Conservation (phyloP, 2,329 filamentous ascomycete genomes). For the Penicillium paneum region DNA sequence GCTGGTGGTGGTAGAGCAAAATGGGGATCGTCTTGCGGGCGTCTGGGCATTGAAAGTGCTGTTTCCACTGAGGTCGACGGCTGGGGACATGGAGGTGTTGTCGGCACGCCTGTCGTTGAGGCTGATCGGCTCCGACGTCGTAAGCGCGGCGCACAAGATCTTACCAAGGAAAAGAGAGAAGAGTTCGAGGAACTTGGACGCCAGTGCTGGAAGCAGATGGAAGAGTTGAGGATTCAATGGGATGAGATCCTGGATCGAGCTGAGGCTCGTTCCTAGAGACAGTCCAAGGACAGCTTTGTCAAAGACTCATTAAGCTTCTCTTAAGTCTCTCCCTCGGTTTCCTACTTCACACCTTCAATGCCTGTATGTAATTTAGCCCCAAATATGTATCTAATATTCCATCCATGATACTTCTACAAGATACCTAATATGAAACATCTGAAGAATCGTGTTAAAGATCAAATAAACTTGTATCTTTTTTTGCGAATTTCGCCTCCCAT, state of each 20-base stretch:
- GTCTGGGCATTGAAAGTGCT: conserved; percentile 57
- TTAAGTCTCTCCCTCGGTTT: neutral
- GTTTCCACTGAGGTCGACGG: conserved; percentile 80
- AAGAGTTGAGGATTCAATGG: conserved; percentile 41
- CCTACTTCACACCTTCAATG: neutral
- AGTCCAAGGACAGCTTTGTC: neutral
- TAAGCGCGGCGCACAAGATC: conserved; percentile 55
- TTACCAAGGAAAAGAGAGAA: conserved; percentile 49
- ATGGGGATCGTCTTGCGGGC: conserved; percentile 75
- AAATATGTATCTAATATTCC: neutral
- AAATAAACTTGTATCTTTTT: conserved; percentile 12
- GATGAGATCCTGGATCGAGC: conserved; percentile 38
- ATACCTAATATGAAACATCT: neutral
- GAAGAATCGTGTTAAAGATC: neutral
- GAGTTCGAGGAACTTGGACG: conserved; percentile 42
- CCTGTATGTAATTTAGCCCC: neutral
- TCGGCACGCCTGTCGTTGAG: conserved; percentile 51
- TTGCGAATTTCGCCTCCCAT: conserved; percentile 22
- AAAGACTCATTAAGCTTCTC: neutral
- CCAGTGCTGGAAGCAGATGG: conserved; percentile 44
- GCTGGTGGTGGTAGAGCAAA: conserved; percentile 64
- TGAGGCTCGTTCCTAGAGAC: conserved; percentile 19
- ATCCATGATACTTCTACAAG: neutral
- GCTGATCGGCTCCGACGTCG: conserved; percentile 55
- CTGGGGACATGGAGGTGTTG: conserved; percentile 66